Evolutionary conservation across 192 early-diverging fungal species (phyloP).

Genomic region (Podila epicladia): DNA sequence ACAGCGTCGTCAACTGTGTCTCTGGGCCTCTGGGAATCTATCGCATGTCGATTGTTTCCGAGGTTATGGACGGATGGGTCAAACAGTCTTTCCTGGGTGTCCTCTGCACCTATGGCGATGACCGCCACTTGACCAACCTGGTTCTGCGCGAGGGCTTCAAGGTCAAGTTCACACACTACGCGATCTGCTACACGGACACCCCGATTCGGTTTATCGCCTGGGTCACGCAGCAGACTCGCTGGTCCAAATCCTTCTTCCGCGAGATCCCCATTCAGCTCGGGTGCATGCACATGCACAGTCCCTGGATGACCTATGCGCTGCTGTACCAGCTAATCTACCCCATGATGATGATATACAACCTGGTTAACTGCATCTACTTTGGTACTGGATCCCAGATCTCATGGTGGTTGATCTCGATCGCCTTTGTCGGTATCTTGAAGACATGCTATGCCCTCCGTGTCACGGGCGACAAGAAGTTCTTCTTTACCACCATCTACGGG

Average conservation of each 20-base stretch:
- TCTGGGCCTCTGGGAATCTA: constrained; percentile 74
- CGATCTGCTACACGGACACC: constrained; percentile 70
- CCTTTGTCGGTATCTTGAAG: constrained; percentile 57
- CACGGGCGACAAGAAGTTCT: constrained; percentile 49
- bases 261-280: constrained; percentile 61
- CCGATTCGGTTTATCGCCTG: constrained; percentile 64
- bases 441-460: constrained; percentile 53
- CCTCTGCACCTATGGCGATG: constrained; percentile 73
- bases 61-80: constrained; percentile 67
- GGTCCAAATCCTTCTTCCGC: constrained; percentile 72
- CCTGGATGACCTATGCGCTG: constrained; percentile 69
- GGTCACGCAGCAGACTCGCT: constrained; percentile 72
- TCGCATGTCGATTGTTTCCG: constrained; percentile 53
- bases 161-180: constrained; percentile 65
- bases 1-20: constrained; percentile 68
- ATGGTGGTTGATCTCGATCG: constrained; percentile 57
- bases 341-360: constrained; percentile 65
- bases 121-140: constrained; percentile 69
- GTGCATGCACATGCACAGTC: constrained; percentile 62
- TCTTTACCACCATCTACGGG: constrained; percentile 60
- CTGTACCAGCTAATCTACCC: constrained; percentile 70
- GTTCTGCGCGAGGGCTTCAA: constrained; percentile 57
- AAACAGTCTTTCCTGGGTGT: constrained; percentile 63
- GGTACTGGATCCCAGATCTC: constrained; percentile 40
- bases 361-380: constrained; percentile 54